Conservation (phyloP, 257 asterid species). For the Galeopsis tetrahit region DNA sequence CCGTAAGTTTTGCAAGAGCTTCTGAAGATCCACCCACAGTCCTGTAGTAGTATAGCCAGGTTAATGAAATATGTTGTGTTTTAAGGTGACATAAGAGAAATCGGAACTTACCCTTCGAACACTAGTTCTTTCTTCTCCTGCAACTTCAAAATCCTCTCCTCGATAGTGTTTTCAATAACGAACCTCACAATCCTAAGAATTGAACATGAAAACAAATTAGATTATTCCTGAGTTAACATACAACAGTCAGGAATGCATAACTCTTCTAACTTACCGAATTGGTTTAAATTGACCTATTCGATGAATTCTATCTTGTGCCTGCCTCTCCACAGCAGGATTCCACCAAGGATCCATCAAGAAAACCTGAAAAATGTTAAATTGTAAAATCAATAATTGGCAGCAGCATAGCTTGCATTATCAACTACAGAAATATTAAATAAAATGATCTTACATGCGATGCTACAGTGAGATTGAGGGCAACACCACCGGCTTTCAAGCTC, state of each 20-base stretch:
- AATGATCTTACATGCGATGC: constrained; percentile 77
- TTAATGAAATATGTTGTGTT: neutral
- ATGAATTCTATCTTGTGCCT: constrained; percentile 97
- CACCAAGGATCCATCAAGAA: constrained; percentile 99
- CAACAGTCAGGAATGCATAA: constrained; percentile 1
- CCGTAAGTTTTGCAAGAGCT: constrained; percentile 80
- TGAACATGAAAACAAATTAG: neutral
- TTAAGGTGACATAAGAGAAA: neutral
- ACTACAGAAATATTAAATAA: neutral
- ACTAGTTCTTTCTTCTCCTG: constrained; percentile 97
- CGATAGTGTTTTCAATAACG: constrained; percentile 79
- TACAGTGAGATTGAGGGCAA: constrained; percentile 94
- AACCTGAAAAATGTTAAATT: constrained; percentile 55
- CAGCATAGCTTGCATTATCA: constrained; percentile 3
- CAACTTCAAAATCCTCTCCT: constrained; percentile 89
- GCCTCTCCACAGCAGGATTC: constrained; percentile 98
- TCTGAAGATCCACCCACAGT: constrained; percentile 89
- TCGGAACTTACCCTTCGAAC: constrained; percentile 79
- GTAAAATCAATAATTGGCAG: constrained; percentile 24
- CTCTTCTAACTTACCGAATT: constrained; percentile 53
- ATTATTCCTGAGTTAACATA: neutral
- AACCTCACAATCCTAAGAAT: constrained; percentile 79
- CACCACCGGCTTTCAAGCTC: constrained; percentile 99
- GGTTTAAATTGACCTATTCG: constrained; percentile 96
- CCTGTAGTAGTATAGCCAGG: constrained; percentile 48